Evolutionary conservation across 2,329 filamentous ascomycete genomes (phyloP).

Genomic region (Colletotrichum destructivum): DNA sequence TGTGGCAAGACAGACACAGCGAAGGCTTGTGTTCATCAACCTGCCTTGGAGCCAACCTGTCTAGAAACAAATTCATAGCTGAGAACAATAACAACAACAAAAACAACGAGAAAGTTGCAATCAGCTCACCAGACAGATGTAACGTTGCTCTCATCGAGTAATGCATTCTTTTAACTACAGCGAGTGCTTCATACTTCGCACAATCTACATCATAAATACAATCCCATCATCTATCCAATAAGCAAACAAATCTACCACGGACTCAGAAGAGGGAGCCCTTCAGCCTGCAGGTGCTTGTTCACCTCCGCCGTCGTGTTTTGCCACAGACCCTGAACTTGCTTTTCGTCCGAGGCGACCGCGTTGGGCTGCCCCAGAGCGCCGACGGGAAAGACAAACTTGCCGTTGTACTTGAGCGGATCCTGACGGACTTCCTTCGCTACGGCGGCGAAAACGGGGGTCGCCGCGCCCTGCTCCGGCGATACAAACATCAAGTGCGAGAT

Average conservation of each 20-base stretch:
- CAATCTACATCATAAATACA: too few relatives aligned
- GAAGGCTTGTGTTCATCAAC: too few relatives aligned
- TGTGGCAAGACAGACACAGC: too few relatives aligned
- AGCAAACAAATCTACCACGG: constrained; percentile 10
- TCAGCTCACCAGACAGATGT: too few relatives aligned
- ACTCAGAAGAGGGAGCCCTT: neutral
- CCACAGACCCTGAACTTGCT: constrained; percentile 40
- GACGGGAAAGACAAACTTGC: constrained; percentile 36
- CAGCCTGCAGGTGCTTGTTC: constrained; percentile 7
- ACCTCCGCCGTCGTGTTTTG: constrained; percentile 31
- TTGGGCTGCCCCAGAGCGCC: constrained; percentile 21
- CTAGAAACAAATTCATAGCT: too few relatives aligned
- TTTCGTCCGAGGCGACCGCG: constrained; percentile 26
- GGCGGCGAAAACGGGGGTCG: constrained; percentile 40
- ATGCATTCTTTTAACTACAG: too few relatives aligned
- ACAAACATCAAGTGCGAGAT: constrained; percentile 29
- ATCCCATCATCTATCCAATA: neutral
- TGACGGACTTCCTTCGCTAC: constrained; percentile 30
- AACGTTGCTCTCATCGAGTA: too few relatives aligned
- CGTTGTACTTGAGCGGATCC: constrained; percentile 33
- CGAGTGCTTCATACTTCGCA: too few relatives aligned
- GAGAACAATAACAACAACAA: too few relatives aligned
- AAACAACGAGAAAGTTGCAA: too few relatives aligned
- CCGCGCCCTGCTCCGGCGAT: constrained; percentile 40
- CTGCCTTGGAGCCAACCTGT: too few relatives aligned